Base-by-base conservation (phyloP, 2,329 filamentous ascomycete species). In the Cercospora zeina region DNA sequence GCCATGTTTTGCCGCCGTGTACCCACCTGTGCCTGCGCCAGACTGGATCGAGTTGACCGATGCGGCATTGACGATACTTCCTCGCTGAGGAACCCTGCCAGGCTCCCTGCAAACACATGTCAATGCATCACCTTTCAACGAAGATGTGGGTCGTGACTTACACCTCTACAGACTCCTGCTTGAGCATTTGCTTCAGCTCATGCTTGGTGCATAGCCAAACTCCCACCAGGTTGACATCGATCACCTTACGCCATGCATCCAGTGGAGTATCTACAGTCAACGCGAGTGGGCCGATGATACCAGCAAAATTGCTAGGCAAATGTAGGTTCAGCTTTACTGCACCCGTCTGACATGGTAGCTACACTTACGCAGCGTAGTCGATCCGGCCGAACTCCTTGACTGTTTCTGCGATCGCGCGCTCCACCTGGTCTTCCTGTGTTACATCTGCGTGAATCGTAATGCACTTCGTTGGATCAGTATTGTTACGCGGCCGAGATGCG, bases 121-220 rank as follows among this genome's bases (percentile, higher is more conserved):
- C 14, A 50, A 49, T 33, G 27, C n/a, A n/a, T 16, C 16, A 56
- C 6, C 19, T 31, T 55, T 21, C 14, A 9, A 19, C 8, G 16
- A 42, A 19, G 34, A 1, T 13, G 6, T 16, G 11, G 10, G 2
- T 0, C 10, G 16, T 19, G 2, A 58, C 65, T 56, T 57, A 65
- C 63, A 65, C 61, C 14, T 58, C 63, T 21, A 70, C 58, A 11
- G 67, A 67, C 1, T 62, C 57, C 16, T 78, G 75, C 58, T 72
- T 73, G 27, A 75, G 71, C 76, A 79, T 79, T 62, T 78, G 76
- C 62, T 74, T 73, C 67, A 79, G 68, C 56, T 78, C 70, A 39
- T 76, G 72, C 50, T 76, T 76, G 33, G 73, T 71, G 60, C 73
- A 75, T 14, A 79, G 65, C 11, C 76, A 74, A 1, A 76, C 72